Evolutionary conservation across 139 green algal genomes (phyloP).

Genomic region (Closterium sp.): DNA sequence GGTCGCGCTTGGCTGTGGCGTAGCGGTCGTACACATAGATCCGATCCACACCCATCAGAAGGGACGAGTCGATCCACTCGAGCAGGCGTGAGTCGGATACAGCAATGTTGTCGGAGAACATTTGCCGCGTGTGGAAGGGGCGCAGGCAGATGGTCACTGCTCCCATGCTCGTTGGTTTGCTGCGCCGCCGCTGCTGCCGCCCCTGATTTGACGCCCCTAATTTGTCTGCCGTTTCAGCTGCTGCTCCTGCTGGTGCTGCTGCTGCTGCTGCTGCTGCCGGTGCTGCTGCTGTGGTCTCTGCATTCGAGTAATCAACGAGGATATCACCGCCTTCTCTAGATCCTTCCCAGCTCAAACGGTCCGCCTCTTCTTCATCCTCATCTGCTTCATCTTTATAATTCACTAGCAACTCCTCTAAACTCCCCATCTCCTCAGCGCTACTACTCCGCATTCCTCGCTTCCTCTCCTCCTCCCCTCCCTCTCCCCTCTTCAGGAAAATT

Average conservation of each 20-base stretch:
- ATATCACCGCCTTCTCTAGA: not conserved
- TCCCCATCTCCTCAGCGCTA: not conserved
- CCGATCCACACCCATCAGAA: constrained; percentile 11
- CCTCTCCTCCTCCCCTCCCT: not conserved
- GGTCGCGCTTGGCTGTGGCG: constrained; percentile 5
- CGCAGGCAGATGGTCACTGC: not conserved
- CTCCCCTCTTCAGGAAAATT: not conserved
- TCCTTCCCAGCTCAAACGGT: not conserved
- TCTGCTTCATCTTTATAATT: not conserved
- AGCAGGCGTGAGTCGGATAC: not conserved
- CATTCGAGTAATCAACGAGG: not conserved
- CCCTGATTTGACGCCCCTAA: too few relatives aligned
- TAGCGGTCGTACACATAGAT: constrained; percentile 42
- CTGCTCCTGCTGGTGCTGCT: not conserved
- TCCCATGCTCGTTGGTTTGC: not conserved
- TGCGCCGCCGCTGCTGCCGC: not conserved
- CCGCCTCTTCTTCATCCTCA: not conserved
- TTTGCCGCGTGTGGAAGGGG: not conserved
- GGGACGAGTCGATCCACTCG: constrained; percentile 28
- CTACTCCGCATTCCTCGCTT: not conserved
- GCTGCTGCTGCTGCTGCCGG: not conserved
- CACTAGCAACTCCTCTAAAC: not conserved
- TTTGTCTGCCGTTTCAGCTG: not conserved
- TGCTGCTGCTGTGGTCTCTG: not conserved
- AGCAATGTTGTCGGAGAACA: not conserved